These are phyloP conservation scores for Elaphomyces granulatus DNA, from an alignment of 495 filamentous ascomycete species.

Conservation along the genomic window DNA sequence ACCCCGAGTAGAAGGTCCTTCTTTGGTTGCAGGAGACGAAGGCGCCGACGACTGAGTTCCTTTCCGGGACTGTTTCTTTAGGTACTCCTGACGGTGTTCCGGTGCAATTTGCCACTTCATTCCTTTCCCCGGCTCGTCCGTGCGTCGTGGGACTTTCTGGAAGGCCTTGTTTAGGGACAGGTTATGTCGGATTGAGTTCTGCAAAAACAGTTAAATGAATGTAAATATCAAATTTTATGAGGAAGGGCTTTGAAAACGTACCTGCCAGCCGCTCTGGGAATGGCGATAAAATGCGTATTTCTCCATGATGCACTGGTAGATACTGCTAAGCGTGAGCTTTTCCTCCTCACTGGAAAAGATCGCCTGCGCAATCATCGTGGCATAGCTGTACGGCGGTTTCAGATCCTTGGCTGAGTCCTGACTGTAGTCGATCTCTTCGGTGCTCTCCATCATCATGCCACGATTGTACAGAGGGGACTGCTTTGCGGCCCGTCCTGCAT, in stretches of 20 bases:
- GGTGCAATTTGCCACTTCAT: conserved; percentile 95
- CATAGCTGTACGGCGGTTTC: conserved; percentile 92
- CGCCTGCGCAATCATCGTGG: conserved; percentile 92
- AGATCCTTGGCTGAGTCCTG: conserved; percentile 69
- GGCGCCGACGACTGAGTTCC: conserved; percentile 33
- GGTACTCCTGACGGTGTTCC: conserved; percentile 62
- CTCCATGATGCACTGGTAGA: conserved; percentile 81
- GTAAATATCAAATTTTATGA: no score
- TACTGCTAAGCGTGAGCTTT: conserved; percentile 73
- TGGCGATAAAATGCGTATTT: conserved; percentile 84
- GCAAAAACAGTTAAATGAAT: conserved; percentile 1
- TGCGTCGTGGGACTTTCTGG: conserved; percentile 76
- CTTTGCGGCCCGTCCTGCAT: conserved; percentile 38
- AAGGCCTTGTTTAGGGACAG: conserved; percentile 88
- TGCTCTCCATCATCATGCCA: conserved; percentile 58
- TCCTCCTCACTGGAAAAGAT: conserved; percentile 73
- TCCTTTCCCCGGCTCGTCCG: conserved; percentile 92
- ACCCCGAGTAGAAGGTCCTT: conserved; percentile 17
- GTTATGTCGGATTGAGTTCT: conserved; percentile 96
- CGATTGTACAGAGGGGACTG: conserved; percentile 46
- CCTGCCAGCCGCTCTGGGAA: conserved; percentile 81
- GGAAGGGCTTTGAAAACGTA: no score
- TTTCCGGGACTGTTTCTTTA: conserved; percentile 41
- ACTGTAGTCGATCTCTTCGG: conserved; percentile 73
- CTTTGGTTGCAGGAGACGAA: conserved; percentile 32